A percentile compares a stretch with the other conserved stretches of the same genome.
Conservation (phyloP, 345 rosid species). For the Citrus trifoliata region DNA sequence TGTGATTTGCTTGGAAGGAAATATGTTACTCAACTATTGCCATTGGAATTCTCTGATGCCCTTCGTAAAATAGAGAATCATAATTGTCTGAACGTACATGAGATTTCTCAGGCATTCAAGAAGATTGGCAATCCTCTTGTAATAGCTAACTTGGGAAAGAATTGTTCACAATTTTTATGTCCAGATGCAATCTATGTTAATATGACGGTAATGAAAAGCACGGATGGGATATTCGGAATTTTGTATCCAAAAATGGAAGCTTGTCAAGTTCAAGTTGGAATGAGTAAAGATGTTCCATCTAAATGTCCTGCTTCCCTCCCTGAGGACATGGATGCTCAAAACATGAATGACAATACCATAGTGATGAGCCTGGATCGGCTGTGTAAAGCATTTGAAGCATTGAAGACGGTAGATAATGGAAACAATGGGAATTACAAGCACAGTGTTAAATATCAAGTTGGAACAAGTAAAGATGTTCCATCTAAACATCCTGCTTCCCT, state of each 20-base stretch:
- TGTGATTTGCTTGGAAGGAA: conserved; percentile 12
- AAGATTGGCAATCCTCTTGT: conserved; percentile 34
- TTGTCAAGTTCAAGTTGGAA: neutral
- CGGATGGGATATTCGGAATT: neutral
- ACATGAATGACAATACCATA: neutral
- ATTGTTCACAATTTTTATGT: neutral
- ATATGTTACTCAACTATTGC: conserved; percentile 18
- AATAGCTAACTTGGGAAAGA: conserved; percentile 5
- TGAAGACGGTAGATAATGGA: neutral
- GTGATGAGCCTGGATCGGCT: neutral
- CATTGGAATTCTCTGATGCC: conserved; percentile 12
- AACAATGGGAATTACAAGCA: too few species aligned
- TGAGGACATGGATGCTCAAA: neutral
- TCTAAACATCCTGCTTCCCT: too few species aligned
- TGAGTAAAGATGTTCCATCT: neutral
- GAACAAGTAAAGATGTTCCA: too few species aligned
- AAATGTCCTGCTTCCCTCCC: neutral
- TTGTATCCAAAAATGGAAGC: neutral
- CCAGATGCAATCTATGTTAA: conserved; percentile 28
- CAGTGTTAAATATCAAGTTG: neutral
- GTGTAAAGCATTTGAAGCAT: neutral
- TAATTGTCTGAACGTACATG: neutral
- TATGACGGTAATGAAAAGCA: conserved; percentile 15
- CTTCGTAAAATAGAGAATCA: neutral
- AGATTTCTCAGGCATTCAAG: conserved; percentile 24